Base-by-base conservation (phyloP, 495 filamentous ascomycete species). In the Talaromyces borbonicus region DNA sequence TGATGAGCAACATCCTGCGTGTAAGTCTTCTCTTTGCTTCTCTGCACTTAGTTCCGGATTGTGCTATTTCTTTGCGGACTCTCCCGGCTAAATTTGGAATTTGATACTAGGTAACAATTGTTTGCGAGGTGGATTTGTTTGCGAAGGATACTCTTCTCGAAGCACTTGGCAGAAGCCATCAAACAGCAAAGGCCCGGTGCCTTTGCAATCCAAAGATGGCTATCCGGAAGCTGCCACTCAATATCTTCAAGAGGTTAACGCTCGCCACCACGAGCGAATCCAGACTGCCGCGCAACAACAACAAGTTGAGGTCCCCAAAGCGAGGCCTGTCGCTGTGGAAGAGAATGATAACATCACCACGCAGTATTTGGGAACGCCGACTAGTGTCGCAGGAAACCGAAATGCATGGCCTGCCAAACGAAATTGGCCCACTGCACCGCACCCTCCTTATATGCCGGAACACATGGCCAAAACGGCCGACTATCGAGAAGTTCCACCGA, bases 1-100 rank as follows among this genome's bases (percentile, higher is more conserved):
- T 59, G 92, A 98, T 56, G 92, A 98, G 67, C 75, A 75, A 50
- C 90, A 95, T 63, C 92, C 92, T 33, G 83, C 89, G 70, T 98
- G 92, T 94, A 54, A 68, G 72, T 67, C 16, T 33, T 22, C 41
- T 25, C 16, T 20, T 9, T 31, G 11, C 25, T 46, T 22, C 42
- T 39, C 24, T 23, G 16, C 26, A 5, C 26, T 18, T 25, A 27
- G 31, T 43, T 29, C 12, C 32, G 14, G 24, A 12, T 3, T 18
- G 48, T 4, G 14, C 22, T 39, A 20, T 2, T 12, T 38, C n/a
- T n/a, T n/a, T n/a, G n/a, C n/a, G n/a, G n/a, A n/a, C n/a, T n/a
- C n/a, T n/a, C n/a, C n/a, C n/a, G n/a, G n/a, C n/a, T n/a, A n/a
- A 42, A 43, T 53, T 31, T 23, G 18, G 6, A 36, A 14, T 45